Base-by-base conservation (phyloP, 1,284 basidiomycete species). In the Ceratobasidium sp. region DNA sequence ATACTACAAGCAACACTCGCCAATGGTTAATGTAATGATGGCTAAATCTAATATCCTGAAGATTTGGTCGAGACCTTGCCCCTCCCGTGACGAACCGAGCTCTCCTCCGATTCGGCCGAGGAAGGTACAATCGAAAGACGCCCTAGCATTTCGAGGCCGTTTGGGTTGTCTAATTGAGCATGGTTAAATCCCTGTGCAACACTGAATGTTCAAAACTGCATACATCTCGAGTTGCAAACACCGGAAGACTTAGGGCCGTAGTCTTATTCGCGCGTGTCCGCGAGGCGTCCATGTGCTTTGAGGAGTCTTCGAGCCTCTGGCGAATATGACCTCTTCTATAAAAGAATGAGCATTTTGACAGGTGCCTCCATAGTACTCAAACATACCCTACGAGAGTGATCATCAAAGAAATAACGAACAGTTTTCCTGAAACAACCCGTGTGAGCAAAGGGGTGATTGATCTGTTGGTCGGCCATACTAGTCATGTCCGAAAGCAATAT, bases 321-420 rank as follows among this genome's bases (percentile, higher is more conserved):
- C 45, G 45, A 21, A 46, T 46, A 46, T 46, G 45, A 14, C 45
- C 45, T 18, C 45, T 46, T 18, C 45, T 46, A 46, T 18, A 21
- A 18, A 12, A 18, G 16, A 21, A 4, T 18, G n/a, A 18, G 4
- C 16, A 21, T 4, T 18, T 4, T 14, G 45, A 21, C 9, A 18
- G 3, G 45, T 18, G 16, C 14, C n/a, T 46, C 10, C n/a, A 8
- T 18, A 46, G 28, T 14, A 57, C 6, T n/a, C 3, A 8, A 34
- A 18, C 53, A 32, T 57, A 57, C 53, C 53, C 53, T 9, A 57
- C 28, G 18, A 57, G 30, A 8, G 53, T 65, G 30, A 52, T 52
- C 62, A 65, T 65, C 8, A 65, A 32, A 34, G 62, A 65, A 10
- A 65, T 45, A 39, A 36, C 30, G n/a, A 65, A 65, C 9, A 65